Percentiles rank a stretch among this genome's conserved stretches.
Evolutionary conservation across 345 rosid species (phyloP).

Genomic region (Cochlearia excelsa): DNA sequence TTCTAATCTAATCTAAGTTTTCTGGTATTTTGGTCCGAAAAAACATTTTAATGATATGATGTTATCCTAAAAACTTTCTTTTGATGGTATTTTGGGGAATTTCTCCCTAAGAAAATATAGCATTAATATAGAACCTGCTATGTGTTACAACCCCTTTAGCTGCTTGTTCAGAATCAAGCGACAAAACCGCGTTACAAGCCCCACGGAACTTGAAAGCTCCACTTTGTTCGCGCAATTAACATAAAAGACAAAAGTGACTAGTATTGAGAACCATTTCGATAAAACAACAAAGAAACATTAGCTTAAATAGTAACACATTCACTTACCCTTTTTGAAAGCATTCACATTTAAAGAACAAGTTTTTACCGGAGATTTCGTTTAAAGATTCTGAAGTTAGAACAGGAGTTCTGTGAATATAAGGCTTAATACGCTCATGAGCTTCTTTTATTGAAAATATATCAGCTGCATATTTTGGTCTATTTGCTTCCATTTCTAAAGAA

Average conservation of each 20-base stretch:
- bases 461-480: conserved; percentile 59
- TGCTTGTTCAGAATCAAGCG: conserved; percentile 61
- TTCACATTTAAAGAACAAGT: conserved; percentile 78
- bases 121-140: conserved; percentile 59
- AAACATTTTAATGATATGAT: no score
- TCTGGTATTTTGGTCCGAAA: no score
- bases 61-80: no score
- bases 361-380: conserved; percentile 57
- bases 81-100: no score
- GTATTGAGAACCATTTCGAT: not conserved
- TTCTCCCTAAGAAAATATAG: no score
- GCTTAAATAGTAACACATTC: not conserved
- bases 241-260: conserved; percentile 2
- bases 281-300: conserved; percentile 5
- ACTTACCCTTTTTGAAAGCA: conserved; percentile 89
- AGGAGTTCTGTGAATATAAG: conserved; percentile 67
- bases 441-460: conserved; percentile 69
- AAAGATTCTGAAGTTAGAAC: conserved; percentile 69
- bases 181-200: conserved; percentile 79
- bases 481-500: conserved; percentile 45
- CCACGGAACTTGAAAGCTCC: conserved; percentile 97
- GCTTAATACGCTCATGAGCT: conserved; percentile 57
- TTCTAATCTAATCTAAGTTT: no score
- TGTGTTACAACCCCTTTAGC: conserved; percentile 87
- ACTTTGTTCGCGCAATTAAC: conserved; percentile 31